Percentiles rank a stretch among this genome's conserved stretches.
These are phyloP conservation scores for Suillus fuscotomentosus DNA, from an alignment of 768 basidiomycete genomes.

Conservation along the genomic window DNA sequence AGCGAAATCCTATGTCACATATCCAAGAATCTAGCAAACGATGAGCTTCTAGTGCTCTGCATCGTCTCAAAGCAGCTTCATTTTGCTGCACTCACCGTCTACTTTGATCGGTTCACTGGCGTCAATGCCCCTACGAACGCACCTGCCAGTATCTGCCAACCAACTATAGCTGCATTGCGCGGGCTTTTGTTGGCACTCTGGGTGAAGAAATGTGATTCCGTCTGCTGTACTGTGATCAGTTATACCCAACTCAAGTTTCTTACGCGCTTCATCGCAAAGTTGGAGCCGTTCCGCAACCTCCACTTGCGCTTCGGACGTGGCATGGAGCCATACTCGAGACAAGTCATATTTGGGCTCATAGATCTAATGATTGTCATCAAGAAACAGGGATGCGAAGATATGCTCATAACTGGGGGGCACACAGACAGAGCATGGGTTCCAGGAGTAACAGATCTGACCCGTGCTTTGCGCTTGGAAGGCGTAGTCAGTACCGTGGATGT, in stretches of 20 bases:
- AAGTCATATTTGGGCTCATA: neutral
- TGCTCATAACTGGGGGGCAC: slow-evolving; percentile 2
- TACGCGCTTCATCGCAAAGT: neutral
- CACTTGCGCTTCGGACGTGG: neutral
- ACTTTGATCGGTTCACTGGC: neutral
- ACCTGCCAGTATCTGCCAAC: slow-evolving; percentile 1
- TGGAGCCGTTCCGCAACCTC: slow-evolving; percentile 3
- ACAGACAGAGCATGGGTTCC: slow-evolving; percentile 4
- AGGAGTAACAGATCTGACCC: neutral
- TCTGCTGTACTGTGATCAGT: neutral
- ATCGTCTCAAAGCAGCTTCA: neutral
- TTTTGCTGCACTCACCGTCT: slow-evolving; percentile 2
- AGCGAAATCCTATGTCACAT: neutral
- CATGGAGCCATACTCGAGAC: neutral
- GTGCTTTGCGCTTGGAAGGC: slow-evolving; percentile 1
- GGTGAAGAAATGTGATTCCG: slow-evolving; percentile 4
- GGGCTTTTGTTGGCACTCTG: slow-evolving; percentile 3
- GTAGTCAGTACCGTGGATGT: slow-evolving; percentile 1
- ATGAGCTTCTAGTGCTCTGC: neutral
- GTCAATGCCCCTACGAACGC: neutral
- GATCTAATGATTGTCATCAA: slow-evolving; percentile 3
- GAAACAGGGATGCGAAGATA: slow-evolving; percentile 1
- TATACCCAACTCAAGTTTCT: neutral
- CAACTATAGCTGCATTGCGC: neutral
- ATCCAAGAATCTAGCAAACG: neutral